Evolutionary conservation across 306 rosid species (phyloP), one percentile per base, ranked within the genome.

Genomic region (Oxytropis ochrocephala): DNA sequence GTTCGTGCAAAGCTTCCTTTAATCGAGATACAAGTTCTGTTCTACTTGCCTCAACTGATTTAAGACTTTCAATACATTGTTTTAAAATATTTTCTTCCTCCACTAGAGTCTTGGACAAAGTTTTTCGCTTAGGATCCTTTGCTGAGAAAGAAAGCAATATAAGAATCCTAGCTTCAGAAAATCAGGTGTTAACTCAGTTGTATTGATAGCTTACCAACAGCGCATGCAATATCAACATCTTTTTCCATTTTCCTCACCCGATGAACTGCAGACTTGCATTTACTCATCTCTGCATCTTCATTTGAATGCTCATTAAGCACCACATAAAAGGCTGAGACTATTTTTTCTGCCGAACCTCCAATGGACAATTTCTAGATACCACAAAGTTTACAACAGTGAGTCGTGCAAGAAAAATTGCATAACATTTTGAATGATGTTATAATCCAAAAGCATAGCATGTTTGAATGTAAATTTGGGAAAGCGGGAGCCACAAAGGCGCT

Each of bases 291-390:
- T 8, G 80, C 63, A 76, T 87, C 96, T 82, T 89, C 95, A 78
- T 71, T 81, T 44, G 87, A 44, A 62, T 82, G 86, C 72, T 92
- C 95, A 64, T 85, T 86, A 39, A 89, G 85, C 73, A 92, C 90
- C 61, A 64, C 66, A 78, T 92, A 87, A 71, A 87, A 87, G 51
- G 98, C 98, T 1, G 98, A 92, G 48, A 92, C 91, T 60, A 92
- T 92, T 79, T 87, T 92, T 70, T 92, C 98, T 30, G 96, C 90
- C 17, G 86, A 38, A 83, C 96, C 90, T 71, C 98, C 98, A 67
- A 87, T 77, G 61, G 96, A 77, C 69, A 89, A 82, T 89, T 79
- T 89, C 98, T 92, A 88, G 51, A 64, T 64, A 55, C 85, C 85
- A 76, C 69, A 75, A 62, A 49, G 66, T 51, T 30, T 32, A 52